Evolutionary conservation across 2,329 filamentous ascomycete species (phyloP), one percentile per base, ranked within the genome.

Genomic region (Botrytis hyacinthi): DNA sequence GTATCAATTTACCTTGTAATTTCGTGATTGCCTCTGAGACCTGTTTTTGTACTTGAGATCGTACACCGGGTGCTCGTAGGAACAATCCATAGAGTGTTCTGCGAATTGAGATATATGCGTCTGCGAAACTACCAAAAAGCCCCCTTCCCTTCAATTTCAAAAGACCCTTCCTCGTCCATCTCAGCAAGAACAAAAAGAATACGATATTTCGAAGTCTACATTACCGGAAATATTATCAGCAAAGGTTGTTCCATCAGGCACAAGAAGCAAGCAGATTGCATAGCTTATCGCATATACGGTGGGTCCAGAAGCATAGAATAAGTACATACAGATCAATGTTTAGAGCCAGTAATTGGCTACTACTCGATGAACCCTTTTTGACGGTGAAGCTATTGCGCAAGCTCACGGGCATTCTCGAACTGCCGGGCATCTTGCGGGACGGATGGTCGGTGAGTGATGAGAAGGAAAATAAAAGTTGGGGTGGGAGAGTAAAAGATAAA

Each of bases 131-230:
- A 76, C 95, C 95, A 80, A 97, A 84, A 79, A 96, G 82, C 77
- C 96, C 96, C 81, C 96, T 94, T 78, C 96, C 96, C 80, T 93
- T 93, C 78, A 98, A 87, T 81, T 96, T 93, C 84, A 94, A 92
- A 81, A 93, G 92, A 42, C 89, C 88, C 80, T 92, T 93, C 77
- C 94, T 93, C 46, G 92, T 89, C 86, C 94, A 92, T 81, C 95
- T 92, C 66, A 97, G 85, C 74, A 98, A 82, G 84, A 98, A 98
- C 78, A 97, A 88, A 80, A 95, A 87, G 83, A 98, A 97, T 79
- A 98, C 86, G 74, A 98, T 86, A 81, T 98, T 97, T 72, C 93
- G 93, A 75, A 97, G 80, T 74, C 93, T 95, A 77, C 60, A n/a
- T 22, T 71, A 18, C 35, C 37, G 48, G 16, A 66, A 37, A 20